Conservation (phyloP, 306 rosid genomes). For the Cicer cuneatum region DNA sequence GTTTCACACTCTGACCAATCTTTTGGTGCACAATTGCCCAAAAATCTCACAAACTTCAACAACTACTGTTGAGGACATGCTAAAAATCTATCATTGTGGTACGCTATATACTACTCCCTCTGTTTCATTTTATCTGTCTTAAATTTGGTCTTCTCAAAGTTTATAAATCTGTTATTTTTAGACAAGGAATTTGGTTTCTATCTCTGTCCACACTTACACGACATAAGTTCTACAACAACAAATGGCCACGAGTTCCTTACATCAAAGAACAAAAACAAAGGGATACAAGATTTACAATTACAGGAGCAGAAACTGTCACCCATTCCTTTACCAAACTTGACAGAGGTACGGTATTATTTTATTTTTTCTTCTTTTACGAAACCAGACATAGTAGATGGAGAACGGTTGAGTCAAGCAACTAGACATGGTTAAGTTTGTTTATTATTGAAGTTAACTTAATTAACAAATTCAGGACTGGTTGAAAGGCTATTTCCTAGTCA, state of each 20-base stretch:
- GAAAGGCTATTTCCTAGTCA: no score
- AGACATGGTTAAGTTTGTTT: background rate
- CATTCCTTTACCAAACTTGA: constrained; percentile 8
- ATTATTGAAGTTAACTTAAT: no score
- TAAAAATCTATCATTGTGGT: background rate
- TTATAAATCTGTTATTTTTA: constrained; percentile 29
- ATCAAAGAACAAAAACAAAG: constrained; percentile 23
- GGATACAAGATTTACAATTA: constrained; percentile 3
- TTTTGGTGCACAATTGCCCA: constrained; percentile 27
- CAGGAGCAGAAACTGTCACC: constrained; percentile 13
- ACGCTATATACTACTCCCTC: background rate
- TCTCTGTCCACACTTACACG: constrained; percentile 15
- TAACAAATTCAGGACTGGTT: no score
- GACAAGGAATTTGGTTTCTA: constrained; percentile 39
- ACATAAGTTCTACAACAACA: constrained; percentile 2
- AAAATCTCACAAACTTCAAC: constrained; percentile 34
- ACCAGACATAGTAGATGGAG: constrained; percentile 3
- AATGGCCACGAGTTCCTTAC: background rate
- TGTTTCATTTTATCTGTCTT: background rate
- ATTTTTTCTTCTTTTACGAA: background rate
- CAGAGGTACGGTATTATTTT: constrained; percentile 1
- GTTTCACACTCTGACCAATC: background rate
- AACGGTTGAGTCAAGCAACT: background rate
- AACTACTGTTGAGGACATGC: background rate
- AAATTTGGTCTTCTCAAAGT: background rate